These are phyloP conservation scores for Phoma herbarum DNA, from an alignment of 2,329 filamentous ascomycete genomes.

Conservation along the genomic window DNA sequence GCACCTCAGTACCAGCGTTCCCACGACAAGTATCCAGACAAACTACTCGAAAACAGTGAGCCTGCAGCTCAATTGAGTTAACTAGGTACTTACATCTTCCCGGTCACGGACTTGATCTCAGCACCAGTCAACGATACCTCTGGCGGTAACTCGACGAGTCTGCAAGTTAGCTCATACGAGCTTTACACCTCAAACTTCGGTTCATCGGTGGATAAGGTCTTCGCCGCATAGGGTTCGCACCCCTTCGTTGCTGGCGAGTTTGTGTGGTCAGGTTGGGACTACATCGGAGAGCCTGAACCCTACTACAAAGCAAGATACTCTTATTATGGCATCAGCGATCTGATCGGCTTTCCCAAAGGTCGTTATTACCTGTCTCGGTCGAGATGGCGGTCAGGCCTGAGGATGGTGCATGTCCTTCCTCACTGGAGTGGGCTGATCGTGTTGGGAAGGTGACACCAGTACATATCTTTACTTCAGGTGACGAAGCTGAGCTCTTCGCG, in stretches of 20 bases:
- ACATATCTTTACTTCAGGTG: constrained; percentile 62
- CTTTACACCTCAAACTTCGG: constrained; percentile 59
- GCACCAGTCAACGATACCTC: constrained; percentile 48
- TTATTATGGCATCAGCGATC: constrained; percentile 66
- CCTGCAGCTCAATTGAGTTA: constrained; percentile 56
- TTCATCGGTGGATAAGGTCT: constrained; percentile 62
- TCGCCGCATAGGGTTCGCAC: constrained; percentile 56
- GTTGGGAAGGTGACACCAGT: constrained; percentile 61
- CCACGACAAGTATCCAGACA: not conserved
- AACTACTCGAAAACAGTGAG: not conserved
- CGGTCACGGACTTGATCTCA: constrained; percentile 53
- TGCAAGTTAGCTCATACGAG: constrained; percentile 60
- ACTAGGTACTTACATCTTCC: constrained; percentile 63
- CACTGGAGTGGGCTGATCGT: constrained; percentile 66
- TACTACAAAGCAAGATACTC: constrained; percentile 60
- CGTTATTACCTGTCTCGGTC: constrained; percentile 65
- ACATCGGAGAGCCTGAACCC: constrained; percentile 57
- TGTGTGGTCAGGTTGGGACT: constrained; percentile 56
- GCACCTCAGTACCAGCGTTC: not conserved
- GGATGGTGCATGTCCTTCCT: constrained; percentile 63
- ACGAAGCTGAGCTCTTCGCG: constrained; percentile 65
- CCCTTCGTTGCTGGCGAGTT: constrained; percentile 63
- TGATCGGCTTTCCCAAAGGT: constrained; percentile 67
- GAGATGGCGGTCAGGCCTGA: constrained; percentile 60
- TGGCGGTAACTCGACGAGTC: constrained; percentile 46